Evolutionary conservation across 2,329 filamentous ascomycete genomes (phyloP).

Genomic region (Fusarium annulatum): DNA sequence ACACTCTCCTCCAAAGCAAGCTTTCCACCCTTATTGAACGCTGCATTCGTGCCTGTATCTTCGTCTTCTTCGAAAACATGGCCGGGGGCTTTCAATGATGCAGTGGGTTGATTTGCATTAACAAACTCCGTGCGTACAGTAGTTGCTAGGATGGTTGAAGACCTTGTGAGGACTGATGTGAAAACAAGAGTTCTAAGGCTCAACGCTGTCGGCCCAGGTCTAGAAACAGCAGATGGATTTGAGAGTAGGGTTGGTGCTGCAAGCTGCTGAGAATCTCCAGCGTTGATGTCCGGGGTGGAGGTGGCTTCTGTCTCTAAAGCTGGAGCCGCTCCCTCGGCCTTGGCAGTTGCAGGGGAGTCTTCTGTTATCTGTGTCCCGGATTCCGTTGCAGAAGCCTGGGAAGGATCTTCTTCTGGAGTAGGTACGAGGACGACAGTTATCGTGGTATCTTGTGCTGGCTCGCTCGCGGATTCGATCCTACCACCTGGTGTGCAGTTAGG

Average conservation of each 20-base stretch:
- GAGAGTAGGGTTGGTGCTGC: not conserved
- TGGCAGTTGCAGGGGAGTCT: not conserved
- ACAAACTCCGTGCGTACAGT: conserved; percentile 32
- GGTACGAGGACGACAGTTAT: not conserved
- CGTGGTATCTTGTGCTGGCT: not conserved
- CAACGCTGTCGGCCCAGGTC: not conserved
- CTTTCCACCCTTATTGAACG: conserved; percentile 12
- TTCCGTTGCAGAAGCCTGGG: not conserved
- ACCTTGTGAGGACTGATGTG: conserved; percentile 39
- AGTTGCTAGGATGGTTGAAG: conserved; percentile 26
- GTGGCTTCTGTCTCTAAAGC: conserved; percentile 6
- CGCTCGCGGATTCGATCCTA: conserved; percentile 10
- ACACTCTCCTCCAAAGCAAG: not conserved
- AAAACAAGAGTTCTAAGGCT: conserved; percentile 30
- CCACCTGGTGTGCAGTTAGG: conserved; percentile 43
- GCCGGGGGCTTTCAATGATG: conserved; percentile 8
- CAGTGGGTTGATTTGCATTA: conserved; percentile 8
- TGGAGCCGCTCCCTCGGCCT: not conserved
- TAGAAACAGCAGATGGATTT: not conserved
- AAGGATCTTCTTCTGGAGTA: not conserved
- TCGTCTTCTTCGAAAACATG: conserved; percentile 29
- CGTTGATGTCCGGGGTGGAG: not conserved
- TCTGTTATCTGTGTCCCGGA: not conserved
- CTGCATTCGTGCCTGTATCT: not conserved
- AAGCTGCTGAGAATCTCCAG: not conserved